Evolutionary conservation across 805 yeast species (phyloP).

Genomic region (Nakazawaea molendinolei): DNA sequence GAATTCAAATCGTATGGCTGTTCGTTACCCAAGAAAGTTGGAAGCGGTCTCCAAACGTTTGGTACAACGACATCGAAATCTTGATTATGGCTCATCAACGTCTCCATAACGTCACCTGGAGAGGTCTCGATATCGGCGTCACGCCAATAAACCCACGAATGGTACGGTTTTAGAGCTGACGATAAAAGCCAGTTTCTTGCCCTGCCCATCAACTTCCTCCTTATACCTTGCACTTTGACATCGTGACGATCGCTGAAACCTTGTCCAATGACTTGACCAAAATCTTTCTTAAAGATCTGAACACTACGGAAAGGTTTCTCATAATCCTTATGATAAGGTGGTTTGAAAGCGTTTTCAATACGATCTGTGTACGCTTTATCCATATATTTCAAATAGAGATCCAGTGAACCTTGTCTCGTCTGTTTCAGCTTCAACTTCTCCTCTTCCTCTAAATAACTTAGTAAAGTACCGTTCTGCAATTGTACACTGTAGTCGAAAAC

Average conservation of each 20-base stretch:
- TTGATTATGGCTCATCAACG: slow-evolving; percentile 52
- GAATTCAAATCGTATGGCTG: slow-evolving; percentile 96
- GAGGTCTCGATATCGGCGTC: slow-evolving; percentile 82
- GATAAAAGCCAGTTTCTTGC: slow-evolving; percentile 82
- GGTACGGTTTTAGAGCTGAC: slow-evolving; percentile 71
- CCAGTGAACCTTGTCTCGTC: slow-evolving; percentile 46
- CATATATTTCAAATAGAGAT: slow-evolving; percentile 67
- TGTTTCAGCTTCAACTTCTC: slow-evolving; percentile 27
- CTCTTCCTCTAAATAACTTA: slow-evolving; percentile 37
- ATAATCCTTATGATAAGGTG: slow-evolving; percentile 61
- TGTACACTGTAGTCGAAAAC: slow-evolving; percentile 59
- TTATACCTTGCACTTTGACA: slow-evolving; percentile 77
- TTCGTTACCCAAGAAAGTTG: slow-evolving; percentile 81
- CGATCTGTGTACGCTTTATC: slow-evolving; percentile 48
- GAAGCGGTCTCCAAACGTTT: slow-evolving; percentile 96
- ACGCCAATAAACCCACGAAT: slow-evolving; percentile 90
- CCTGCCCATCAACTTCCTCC: slow-evolving; percentile 80
- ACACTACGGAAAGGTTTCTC: slow-evolving; percentile 69
- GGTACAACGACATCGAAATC: slow-evolving; percentile 73
- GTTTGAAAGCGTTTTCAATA: slow-evolving; percentile 52
- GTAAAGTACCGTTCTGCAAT: slow-evolving; percentile 64
- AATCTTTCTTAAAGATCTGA: slow-evolving; percentile 74
- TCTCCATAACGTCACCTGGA: slow-evolving; percentile 70
- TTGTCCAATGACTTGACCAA: slow-evolving; percentile 80
- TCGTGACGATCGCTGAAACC: slow-evolving; percentile 81